These are phyloP conservation scores for Tylopilus sp. DNA, from an alignment of 768 basidiomycete genomes.

Conservation along the genomic window DNA sequence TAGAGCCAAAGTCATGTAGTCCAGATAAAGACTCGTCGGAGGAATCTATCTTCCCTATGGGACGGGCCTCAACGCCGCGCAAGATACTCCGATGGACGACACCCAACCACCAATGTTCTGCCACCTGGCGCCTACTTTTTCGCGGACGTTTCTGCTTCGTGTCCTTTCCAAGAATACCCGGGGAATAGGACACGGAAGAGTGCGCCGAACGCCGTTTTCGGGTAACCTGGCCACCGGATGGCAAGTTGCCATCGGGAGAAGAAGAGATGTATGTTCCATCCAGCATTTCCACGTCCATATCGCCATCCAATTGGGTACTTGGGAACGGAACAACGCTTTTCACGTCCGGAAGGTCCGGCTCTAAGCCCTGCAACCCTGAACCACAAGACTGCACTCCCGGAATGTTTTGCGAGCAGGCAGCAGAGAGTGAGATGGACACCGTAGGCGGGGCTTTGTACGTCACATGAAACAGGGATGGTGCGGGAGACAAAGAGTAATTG, in stretches of 20 bases:
- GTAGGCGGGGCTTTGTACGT: slow-evolving; percentile 37
- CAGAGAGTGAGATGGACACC: slow-evolving; percentile 38
- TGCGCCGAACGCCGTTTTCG: slow-evolving; percentile 36
- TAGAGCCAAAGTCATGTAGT: slow-evolving; percentile 17
- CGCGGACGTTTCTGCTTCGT: slow-evolving; percentile 30
- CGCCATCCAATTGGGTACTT: slow-evolving; percentile 22
- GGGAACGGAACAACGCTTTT: slow-evolving; percentile 38
- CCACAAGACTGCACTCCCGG: neutral
- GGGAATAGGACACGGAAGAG: slow-evolving; percentile 27
- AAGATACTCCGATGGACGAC: slow-evolving; percentile 36
- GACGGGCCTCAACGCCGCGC: slow-evolving; percentile 19
- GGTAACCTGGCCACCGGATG: slow-evolving; percentile 3
- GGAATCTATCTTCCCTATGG: neutral
- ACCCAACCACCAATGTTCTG: slow-evolving; percentile 37
- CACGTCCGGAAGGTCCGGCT: slow-evolving; percentile 28
- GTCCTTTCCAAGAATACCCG: slow-evolving; percentile 9
- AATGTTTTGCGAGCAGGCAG: slow-evolving; percentile 25
- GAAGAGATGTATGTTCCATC: slow-evolving; percentile 21
- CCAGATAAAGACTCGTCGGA: slow-evolving; percentile 2
- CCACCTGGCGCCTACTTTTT: slow-evolving; percentile 30
- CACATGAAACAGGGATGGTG: slow-evolving; percentile 18
- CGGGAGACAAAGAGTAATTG: slow-evolving; percentile 1
- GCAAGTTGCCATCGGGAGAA: neutral
- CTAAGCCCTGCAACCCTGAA: slow-evolving; percentile 6
- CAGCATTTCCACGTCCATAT: slow-evolving; percentile 26